phyloP scores from a whole-genome alignment of 2,329 filamentous ascomycete genomes.

The Xylariaceae sp. region DNA sequence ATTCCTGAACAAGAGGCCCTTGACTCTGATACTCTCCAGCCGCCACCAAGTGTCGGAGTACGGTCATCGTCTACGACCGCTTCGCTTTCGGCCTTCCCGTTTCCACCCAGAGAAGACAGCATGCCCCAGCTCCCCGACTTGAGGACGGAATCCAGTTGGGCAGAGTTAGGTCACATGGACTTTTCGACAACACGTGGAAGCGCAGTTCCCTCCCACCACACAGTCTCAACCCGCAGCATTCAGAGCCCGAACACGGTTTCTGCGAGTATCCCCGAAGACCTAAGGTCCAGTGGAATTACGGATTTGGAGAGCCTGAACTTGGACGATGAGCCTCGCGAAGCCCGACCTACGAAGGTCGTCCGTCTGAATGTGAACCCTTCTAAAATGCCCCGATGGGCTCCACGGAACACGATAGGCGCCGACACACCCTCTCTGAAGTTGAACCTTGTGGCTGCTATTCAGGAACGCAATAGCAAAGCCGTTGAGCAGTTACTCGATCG shows the following conservation, averaged over 20 bases:
- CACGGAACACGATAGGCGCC: slow-evolving; percentile 39
- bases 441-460: slow-evolving; percentile 49
- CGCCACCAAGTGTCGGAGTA: slow-evolving; percentile 1
- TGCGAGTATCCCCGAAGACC: slow-evolving; percentile 12
- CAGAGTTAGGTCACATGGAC: slow-evolving; percentile 4
- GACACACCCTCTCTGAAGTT: slow-evolving; percentile 41
- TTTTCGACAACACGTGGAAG: neutral
- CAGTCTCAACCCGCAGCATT: slow-evolving; percentile 10
- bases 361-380: slow-evolving; percentile 46
- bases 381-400: slow-evolving; percentile 48
- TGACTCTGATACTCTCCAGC: neutral
- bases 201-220: slow-evolving; percentile 8
- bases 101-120: slow-evolving; percentile 10
- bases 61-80: slow-evolving; percentile 4
- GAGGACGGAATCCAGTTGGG: slow-evolving; percentile 8
- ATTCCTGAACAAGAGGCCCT: slow-evolving; percentile 4
- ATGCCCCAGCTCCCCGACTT: slow-evolving; percentile 3
- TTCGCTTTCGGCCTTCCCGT: slow-evolving; percentile 2
- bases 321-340: slow-evolving; percentile 28
- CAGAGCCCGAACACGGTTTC: slow-evolving; percentile 8
- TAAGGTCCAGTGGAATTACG: slow-evolving; percentile 14
- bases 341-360: slow-evolving; percentile 37
- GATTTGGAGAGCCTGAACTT: slow-evolving; percentile 21
- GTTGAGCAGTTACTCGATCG: slow-evolving; percentile 55
- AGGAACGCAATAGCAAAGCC: slow-evolving; percentile 52